Evolutionary conservation across 305 asterid genomes (phyloP).

Genomic region (Fraxinus xanthoxyloides): DNA sequence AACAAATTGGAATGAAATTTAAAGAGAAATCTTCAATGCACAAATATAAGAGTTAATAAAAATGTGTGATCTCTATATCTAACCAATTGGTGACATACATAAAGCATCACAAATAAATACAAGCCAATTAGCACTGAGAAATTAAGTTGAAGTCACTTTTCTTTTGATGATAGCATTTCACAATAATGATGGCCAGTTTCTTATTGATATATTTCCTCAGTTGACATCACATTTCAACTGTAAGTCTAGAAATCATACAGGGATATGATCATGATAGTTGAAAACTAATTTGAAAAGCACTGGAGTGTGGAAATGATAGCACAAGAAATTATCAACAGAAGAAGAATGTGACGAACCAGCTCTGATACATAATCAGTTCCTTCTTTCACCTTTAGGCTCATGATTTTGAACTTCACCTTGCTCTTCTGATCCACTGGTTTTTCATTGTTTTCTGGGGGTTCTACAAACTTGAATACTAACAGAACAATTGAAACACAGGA

Average conservation of each 20-base stretch:
- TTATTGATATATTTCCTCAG: constrained; percentile 2
- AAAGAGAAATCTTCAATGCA: constrained; percentile 1
- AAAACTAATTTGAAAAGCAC: neutral
- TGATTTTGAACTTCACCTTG: constrained; percentile 88
- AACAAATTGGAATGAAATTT: constrained; percentile 15
- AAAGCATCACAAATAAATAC: neutral
- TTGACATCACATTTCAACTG: neutral
- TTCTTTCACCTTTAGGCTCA: constrained; percentile 92
- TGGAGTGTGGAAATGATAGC: neutral
- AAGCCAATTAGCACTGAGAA: neutral
- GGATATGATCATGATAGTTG: neutral
- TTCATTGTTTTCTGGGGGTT: constrained; percentile 91
- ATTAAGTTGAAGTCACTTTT: neutral
- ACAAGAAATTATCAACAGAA: neutral
- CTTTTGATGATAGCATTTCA: neutral
- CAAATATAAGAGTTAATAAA: neutral
- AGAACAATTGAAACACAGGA: constrained; percentile 30
- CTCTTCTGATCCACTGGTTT: constrained; percentile 85
- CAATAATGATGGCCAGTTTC: neutral
- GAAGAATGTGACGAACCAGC: constrained; percentile 48
- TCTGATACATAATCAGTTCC: constrained; percentile 82
- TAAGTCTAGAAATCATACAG: neutral
- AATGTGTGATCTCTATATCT: neutral
- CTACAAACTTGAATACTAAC: constrained; percentile 91
- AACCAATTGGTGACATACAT: neutral